Evolutionary conservation across 2,329 filamentous ascomycete species (phyloP), one percentile per base, ranked within the genome.

Genomic region (Fusarium camptoceras): DNA sequence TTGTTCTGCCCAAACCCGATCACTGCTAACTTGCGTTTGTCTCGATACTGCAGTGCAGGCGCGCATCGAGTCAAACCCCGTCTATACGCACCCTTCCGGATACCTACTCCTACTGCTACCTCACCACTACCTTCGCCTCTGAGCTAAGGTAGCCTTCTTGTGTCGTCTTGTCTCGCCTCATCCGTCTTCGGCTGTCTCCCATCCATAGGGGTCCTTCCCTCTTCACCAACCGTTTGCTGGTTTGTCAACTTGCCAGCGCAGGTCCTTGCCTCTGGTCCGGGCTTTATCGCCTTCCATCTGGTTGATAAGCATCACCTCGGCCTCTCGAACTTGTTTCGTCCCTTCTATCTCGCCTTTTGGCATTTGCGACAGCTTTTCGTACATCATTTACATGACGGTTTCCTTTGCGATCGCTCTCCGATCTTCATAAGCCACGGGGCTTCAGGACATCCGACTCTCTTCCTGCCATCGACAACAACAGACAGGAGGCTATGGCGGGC

Each of bases 321-420:
- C 51, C 57, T 55, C 46, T 55, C 46, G 59, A 28, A 37, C 18
- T 42, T 42, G 25, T 53, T 55, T 63, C 62, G 58, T 27, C 25
- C 50, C 44, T 68, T 68, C 63, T 22, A 57, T 34, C 34, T 42
- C 53, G 50, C 55, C 57, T n/a, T 43, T 39, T 39, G 50, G 65
- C 68, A 43, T 51, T 62, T 51, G 56, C 65, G 64, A 70, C 55
- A 51, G 22, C 54, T 51, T 56, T 59, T 44, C 28, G 53, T 42
- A 56, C 64, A 59, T 76, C 74, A 77, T 77, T 76, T 83, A 82
- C 81, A 83, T 83, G 81, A 81, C 76, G 78, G 74, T 74, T 69
- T 73, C 71, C 58, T 76, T 73, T 66, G 74, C 75, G 60, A 75
- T 74, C 74, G 73, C 77, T 77, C 76, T 78, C 67, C 77, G 76